These are phyloP conservation scores for Apiospora malaysiana DNA, from an alignment of 2,329 filamentous ascomycete species.

Conservation along the genomic window DNA sequence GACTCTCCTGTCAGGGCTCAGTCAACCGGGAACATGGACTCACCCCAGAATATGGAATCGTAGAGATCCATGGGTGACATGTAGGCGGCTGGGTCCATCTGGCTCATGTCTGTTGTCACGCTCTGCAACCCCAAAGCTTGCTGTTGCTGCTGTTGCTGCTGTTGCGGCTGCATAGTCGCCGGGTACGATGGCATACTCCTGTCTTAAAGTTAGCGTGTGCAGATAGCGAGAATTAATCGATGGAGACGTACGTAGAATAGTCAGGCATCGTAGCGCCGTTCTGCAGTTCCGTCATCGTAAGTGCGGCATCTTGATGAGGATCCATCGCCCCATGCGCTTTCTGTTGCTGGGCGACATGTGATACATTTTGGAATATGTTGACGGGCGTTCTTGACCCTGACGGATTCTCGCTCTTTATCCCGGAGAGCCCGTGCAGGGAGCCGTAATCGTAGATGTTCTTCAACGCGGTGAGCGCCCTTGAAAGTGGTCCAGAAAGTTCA, in stretches of 20 bases:
- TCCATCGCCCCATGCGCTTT: slow-evolving; percentile 45
- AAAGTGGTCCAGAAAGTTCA: slow-evolving; percentile 66
- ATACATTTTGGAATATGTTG: background rate
- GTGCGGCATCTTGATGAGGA: slow-evolving; percentile 65
- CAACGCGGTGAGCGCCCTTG: slow-evolving; percentile 64
- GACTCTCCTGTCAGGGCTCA: slow-evolving; percentile 23
- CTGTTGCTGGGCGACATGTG: slow-evolving; percentile 27
- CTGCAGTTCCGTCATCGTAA: slow-evolving; percentile 71
- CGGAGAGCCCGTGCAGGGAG: slow-evolving; percentile 56
- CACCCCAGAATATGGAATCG: slow-evolving; percentile 72
- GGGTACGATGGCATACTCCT: slow-evolving; percentile 4
- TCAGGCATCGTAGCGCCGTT: slow-evolving; percentile 58
- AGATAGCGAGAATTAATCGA: background rate
- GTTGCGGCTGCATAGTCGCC: slow-evolving; percentile 30
- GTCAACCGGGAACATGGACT: slow-evolving; percentile 36
- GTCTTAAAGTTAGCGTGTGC: background rate
- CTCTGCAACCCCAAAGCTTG: slow-evolving; percentile 36
- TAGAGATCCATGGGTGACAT: slow-evolving; percentile 73
- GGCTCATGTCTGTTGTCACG: slow-evolving; percentile 53
- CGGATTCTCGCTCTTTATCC: slow-evolving; percentile 54
- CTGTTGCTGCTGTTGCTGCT: slow-evolving; percentile 32
- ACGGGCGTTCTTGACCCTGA: slow-evolving; percentile 45
- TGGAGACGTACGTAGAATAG: slow-evolving; percentile 45
- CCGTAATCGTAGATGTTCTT: slow-evolving; percentile 73
- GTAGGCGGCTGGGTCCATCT: slow-evolving; percentile 61